A percentile compares a stretch with the other conserved stretches of the same genome.
Evolutionary conservation across 148 eudicot species (phyloP).

Genomic region (Vaccinium macrocarpon): DNA sequence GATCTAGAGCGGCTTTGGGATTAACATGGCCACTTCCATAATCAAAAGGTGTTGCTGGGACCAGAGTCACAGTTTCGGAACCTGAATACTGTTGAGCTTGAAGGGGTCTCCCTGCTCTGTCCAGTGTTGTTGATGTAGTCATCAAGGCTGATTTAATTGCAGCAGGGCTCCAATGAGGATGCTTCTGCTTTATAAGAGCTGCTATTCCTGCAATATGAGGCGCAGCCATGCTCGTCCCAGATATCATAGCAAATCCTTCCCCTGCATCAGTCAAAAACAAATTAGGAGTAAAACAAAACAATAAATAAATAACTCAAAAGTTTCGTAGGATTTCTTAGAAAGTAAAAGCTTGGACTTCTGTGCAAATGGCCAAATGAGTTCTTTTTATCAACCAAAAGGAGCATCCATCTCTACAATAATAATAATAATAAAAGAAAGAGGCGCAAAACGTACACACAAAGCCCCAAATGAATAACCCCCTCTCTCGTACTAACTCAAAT

Average conservation of each 20-base stretch:
- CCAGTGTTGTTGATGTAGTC: constrained; percentile 75
- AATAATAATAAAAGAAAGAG: neutral
- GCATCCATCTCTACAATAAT: neutral
- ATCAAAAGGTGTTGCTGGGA: constrained; percentile 89
- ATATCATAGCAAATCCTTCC: constrained; percentile 93
- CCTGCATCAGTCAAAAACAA: constrained; percentile 43
- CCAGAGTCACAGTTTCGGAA: constrained; percentile 60
- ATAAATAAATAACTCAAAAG: neutral
- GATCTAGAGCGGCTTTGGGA: constrained; percentile 93
- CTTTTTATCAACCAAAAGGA: neutral
- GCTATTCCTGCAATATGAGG: constrained; percentile 99
- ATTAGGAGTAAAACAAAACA: neutral
- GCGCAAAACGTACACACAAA: neutral
- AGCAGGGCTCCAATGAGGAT: constrained; percentile 97
- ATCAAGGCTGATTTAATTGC: constrained; percentile 96
- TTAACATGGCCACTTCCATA: constrained; percentile 95
- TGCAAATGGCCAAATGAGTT: neutral
- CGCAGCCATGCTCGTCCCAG: constrained; percentile 99
- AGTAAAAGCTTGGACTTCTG: neutral
- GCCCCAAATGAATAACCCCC: neutral
- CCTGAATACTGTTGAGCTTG: constrained; percentile 87
- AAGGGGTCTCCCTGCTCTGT: constrained; percentile 73
- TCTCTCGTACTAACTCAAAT: neutral
- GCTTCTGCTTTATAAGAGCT: constrained; percentile 91
- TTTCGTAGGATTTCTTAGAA: neutral